Evolutionary conservation across 202 grass and related monocot species (phyloP), one percentile per base, ranked within the genome.

Genomic region (Schoenoplectus tabernaemontani): DNA sequence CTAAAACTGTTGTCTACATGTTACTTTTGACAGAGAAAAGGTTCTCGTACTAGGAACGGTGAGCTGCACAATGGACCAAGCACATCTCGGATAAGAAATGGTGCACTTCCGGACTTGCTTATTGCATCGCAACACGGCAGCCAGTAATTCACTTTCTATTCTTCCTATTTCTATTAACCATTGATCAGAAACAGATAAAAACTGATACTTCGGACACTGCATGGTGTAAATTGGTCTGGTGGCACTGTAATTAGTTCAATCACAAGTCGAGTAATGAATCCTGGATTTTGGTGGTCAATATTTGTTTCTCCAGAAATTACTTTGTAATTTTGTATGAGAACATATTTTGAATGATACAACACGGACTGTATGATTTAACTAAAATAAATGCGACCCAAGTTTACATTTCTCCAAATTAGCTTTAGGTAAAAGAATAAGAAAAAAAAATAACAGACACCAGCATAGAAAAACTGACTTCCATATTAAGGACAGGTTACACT

Each of bases 21-120:
- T 63, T 85, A 80, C 85, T 34, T 81, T 90, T 38, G n/a, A 85
- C 96, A 99, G 96, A 95, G 87, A 82, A 99, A 96, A 82, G 90
- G 82, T 64, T 99, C 90, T 64, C 66, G 48, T 54, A 19, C 84
- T 82, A 96, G 78, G 78, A 91, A 73, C 54, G 63, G 69, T 74
- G 83, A 89, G 78, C 68, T 78, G 84, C 84, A 89, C 44, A 62
- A 88, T 81, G 82, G 82, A 83, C 83, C 76, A 39, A 43, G 59
- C 56, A 64, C 74, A 59, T 80, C 87, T 46, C 76, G 57, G 57
- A 74, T 80, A 82, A 93, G 86, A 85, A 87, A 80, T 66, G 86
- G 86, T 78, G 85, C 87, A 86, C 58, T 87, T 83, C 91, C 88
- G 56, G 73, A 87, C 76, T 65, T 83, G 64, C 71, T 87, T 47